Conservation (phyloP, 768 basidiomycete genomes). For the Lentinula guzmanii region DNA sequence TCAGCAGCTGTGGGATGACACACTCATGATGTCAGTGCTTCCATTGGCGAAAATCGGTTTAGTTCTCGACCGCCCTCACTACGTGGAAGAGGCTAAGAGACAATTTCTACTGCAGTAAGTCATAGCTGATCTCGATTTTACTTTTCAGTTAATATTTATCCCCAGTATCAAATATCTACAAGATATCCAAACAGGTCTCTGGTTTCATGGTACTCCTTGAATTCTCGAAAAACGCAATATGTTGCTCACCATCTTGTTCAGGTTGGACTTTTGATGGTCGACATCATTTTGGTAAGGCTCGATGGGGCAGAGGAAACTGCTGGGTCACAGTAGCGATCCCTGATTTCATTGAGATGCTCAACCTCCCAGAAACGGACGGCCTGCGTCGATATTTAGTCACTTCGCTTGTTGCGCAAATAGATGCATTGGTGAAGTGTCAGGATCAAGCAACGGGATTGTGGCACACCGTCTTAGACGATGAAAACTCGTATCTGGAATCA, state of each 20-base stretch:
- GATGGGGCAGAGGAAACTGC: slow-evolving; percentile 53
- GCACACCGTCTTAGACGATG: slow-evolving; percentile 49
- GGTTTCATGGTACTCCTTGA: slow-evolving; percentile 36
- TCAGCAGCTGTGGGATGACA: slow-evolving; percentile 53
- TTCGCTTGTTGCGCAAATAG: slow-evolving; percentile 37
- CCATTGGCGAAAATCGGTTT: slow-evolving; percentile 51
- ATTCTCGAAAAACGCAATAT: neutral
- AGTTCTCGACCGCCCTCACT: slow-evolving; percentile 41
- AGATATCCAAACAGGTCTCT: slow-evolving; percentile 36
- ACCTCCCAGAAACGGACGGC: slow-evolving; percentile 33
- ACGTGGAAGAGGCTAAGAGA: slow-evolving; percentile 50
- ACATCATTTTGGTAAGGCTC: slow-evolving; percentile 39
- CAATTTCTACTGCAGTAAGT: slow-evolving; percentile 44
- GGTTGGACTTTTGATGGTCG: slow-evolving; percentile 41
- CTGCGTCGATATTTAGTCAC: slow-evolving; percentile 34
- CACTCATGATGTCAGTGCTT: slow-evolving; percentile 53
- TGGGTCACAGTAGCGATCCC: slow-evolving; percentile 44
- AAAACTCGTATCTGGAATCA: slow-evolving; percentile 41
- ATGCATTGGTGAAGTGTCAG: slow-evolving; percentile 40
- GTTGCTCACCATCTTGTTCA: slow-evolving; percentile 8
- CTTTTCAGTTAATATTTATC: neutral
- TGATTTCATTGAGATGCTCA: slow-evolving; percentile 42
- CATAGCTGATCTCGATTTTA: neutral
- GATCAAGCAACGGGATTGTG: slow-evolving; percentile 41
- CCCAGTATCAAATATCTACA: slow-evolving; percentile 38